Base-by-base conservation (phyloP, 768 basidiomycete species). In the Mycena vulgaris region DNA sequence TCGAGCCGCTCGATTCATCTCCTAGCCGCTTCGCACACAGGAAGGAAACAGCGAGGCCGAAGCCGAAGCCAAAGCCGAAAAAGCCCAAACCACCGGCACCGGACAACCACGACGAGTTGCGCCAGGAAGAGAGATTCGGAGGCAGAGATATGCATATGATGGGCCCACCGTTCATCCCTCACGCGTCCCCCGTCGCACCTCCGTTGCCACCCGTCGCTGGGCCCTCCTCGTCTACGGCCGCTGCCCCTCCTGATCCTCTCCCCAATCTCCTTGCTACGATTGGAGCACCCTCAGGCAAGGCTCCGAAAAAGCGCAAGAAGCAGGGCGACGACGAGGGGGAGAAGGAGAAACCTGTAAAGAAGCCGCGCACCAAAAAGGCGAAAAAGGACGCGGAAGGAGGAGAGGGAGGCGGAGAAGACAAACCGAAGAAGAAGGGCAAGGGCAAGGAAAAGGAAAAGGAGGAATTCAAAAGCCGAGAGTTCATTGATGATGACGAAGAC, bases 401-500 rank as follows among this genome's bases (percentile, higher is more conserved):
- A 66, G 61, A 57, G 17, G 49, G n/a, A 2, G 63, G 27, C 5
- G 47, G 47, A 27, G 67, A 53, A 14, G 65, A 45, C 23, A 67
- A 67, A 40, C 52, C 75, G 23, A 78, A 74, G 69, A 74, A 74
- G 45, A 80, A 82, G 68, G 77, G 70, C 48, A 81, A 83, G 56
- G 79, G 68, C 35, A 81, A 83, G 56, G 79, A 69, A 28, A 76
- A 77, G 40, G 76, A 78, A 62, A 78, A 78, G 67, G 79, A 82
- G 57, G 76, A 71, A 8, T 84, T 82, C 80, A 85, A 84, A 71
- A 87, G 85, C 71, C 76, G 79, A n/a, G 86, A 86, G 71, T 83
- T 84, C 61, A 81, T 87, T 23, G 75, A 78, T 23, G 74, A 82
- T 11, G 80, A 83, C 52, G 78, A 80, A 33, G 68, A 70, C 49